phyloP scores from a whole-genome alignment of 345 rosid genomes.

The Populus euphratica region DNA sequence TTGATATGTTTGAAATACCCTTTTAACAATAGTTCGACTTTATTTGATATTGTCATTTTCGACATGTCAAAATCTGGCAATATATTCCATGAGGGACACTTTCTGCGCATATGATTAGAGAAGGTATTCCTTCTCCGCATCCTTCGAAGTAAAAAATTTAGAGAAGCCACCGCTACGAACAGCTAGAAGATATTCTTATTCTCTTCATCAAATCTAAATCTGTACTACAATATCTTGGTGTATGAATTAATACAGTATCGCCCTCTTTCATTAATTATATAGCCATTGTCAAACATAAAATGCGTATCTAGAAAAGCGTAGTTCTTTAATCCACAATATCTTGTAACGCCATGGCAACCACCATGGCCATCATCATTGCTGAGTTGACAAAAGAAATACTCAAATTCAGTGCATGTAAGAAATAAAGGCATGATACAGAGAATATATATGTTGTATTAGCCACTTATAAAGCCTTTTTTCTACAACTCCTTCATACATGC shows the following conservation, averaged over 20 bases:
- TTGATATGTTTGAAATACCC: neutral
- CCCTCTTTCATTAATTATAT: neutral
- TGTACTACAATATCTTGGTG: neutral
- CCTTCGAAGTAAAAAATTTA: constrained; percentile 4
- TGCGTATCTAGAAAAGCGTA: constrained; percentile 10
- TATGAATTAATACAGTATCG: neutral
- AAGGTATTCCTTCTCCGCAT: constrained; percentile 13
- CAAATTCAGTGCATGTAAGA: constrained; percentile 3
- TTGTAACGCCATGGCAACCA: constrained; percentile 19
- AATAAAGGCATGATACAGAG: neutral
- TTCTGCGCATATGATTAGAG: constrained; percentile 24
- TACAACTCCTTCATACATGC: neutral
- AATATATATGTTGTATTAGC: neutral
- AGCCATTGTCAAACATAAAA: constrained; percentile 10
- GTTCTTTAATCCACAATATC: constrained; percentile 23
- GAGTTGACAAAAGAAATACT: constrained; percentile 33
- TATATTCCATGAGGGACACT: constrained; percentile 17
- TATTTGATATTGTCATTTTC: constrained; percentile 16
- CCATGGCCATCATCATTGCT: constrained; percentile 42
- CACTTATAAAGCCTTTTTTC: neutral
- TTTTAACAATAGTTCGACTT: constrained; percentile 3
- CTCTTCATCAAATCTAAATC: constrained; percentile 23
- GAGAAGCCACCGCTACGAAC: constrained; percentile 16
- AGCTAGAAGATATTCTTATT: constrained; percentile 22
- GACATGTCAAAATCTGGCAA: constrained; percentile 26